These are phyloP conservation scores for Trichoderma sp. DNA, from an alignment of 2,329 filamentous ascomycete genomes.

Conservation along the genomic window DNA sequence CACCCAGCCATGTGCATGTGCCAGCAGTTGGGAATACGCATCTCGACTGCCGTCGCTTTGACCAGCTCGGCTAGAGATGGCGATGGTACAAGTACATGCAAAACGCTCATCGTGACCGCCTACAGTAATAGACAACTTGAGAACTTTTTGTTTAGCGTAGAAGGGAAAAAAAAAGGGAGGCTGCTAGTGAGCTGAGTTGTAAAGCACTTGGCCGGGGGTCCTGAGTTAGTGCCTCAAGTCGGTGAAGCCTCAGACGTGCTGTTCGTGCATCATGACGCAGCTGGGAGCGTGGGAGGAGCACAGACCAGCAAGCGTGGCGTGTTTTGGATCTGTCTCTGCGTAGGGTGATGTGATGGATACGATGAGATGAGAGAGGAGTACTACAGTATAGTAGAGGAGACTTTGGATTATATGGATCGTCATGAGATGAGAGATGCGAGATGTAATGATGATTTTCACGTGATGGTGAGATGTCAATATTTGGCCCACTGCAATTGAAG, in stretches of 20 bases:
- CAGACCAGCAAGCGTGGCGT: slow-evolving; percentile 16
- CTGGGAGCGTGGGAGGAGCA: neutral
- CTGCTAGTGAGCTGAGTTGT: neutral
- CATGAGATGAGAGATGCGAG: neutral
- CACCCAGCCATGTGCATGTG: slow-evolving; percentile 22
- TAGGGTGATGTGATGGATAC: neutral
- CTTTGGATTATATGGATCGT: neutral
- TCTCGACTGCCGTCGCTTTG: neutral
- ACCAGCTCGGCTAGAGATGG: neutral
- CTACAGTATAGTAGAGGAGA: neutral
- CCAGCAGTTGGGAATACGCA: neutral
- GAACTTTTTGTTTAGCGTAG: neutral
- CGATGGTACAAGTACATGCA: neutral
- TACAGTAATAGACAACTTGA: neutral
- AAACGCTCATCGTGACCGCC: neutral
- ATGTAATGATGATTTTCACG: neutral
- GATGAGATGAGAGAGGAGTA: neutral
- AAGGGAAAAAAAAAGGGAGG: neutral
- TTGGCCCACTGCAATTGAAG: neutral
- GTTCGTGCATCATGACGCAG: slow-evolving; percentile 2
- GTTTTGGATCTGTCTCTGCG: neutral
- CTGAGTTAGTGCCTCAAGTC: slow-evolving; percentile 7
- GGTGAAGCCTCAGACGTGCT: slow-evolving; percentile 15
- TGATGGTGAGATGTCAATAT: neutral
- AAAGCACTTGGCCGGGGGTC: neutral